Base-by-base conservation (phyloP, 345 rosid species). In the Cardamine chenopodiifolia region DNA sequence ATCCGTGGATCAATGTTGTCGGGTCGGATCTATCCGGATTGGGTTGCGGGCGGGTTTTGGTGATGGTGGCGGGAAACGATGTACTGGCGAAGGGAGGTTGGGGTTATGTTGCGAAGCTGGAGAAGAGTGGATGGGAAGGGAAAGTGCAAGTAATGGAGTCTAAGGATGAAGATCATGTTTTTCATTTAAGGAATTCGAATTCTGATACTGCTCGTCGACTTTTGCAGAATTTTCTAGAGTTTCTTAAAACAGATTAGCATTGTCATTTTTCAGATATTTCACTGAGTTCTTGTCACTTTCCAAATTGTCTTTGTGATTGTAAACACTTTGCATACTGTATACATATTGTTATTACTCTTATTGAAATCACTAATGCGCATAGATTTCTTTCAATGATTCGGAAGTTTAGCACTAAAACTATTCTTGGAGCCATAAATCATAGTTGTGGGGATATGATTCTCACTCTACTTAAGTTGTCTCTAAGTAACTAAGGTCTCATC, bases 121-220 rank as follows among this genome's bases (percentile, higher is more conserved):
- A 74, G 68, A 68, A 71, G 35, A 79, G 83, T 34, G 86, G 81
- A 15, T 84, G 89, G 86, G 25, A 25, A 20, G 88, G 89, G 12
- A 69, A 15, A 4, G 77, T 64, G 44, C 78, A 82, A 76, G 32
- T 85, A 0, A 4, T 49, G 26, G 85, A 85, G 71, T 11, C 62
- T 10, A 6, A 50, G 12, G 86, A 68, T 2, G 89, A 85, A 53
- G 32, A 29, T 5, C 91, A 87, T 53, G 75, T 73, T 5, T 85
- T 83, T 7, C 83, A 83, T 70, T 25, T 85, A 12, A 23, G 26
- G 20, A 59, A 66, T 39, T 83, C 77, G 2, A 3, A 26, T 19
- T 42, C 76, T 56, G 74, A 76, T 39, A 72, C 48, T 26, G 76
- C 82, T 32, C 70, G 54, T 49, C 22, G 23, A 11, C 7, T 74